Evolutionary conservation across 169 alveolate species (phyloP).

Genomic region (Prorocentrum cordatum): DNA sequence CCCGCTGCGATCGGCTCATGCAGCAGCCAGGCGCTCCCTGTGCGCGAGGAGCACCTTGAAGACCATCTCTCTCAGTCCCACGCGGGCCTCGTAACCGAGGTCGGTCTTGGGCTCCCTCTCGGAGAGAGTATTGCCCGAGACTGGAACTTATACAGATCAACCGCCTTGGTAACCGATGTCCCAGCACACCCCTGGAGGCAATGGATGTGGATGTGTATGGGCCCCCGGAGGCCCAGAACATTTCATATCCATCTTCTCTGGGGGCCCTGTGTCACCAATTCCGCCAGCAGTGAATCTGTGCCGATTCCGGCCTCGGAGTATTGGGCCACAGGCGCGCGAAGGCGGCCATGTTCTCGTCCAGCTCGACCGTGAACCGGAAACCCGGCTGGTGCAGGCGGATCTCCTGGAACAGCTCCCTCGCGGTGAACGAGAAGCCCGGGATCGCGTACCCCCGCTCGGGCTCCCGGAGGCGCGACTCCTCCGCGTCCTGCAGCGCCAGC

Average conservation of each 20-base stretch:
- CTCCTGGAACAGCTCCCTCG: constrained; percentile 20
- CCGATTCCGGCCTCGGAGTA: background rate
- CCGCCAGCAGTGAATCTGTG: too few species aligned
- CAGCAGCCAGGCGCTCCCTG: too few species aligned
- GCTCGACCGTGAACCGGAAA: background rate
- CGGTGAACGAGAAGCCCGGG: constrained; percentile 19
- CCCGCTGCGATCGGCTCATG: too few species aligned
- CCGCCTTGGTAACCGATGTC: background rate
- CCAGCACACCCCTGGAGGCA: too few species aligned
- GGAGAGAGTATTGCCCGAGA: background rate
- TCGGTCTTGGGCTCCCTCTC: background rate
- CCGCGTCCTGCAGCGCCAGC: constrained; percentile 13
- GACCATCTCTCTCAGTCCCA: constrained; percentile 7
- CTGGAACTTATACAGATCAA: background rate
- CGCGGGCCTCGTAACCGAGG: background rate
- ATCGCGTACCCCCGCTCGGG: constrained; percentile 31
- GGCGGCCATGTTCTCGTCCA: constrained; percentile 6
- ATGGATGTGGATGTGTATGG: background rate
- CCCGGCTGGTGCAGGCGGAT: constrained; percentile 15
- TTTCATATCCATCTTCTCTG: too few species aligned
- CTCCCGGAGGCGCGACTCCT: background rate
- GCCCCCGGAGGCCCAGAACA: background rate
- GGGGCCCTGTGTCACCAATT: too few species aligned
- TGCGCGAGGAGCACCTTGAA: too few species aligned
- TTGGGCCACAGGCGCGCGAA: constrained; percentile 21